Evolutionary conservation across 352 stramenopile genomes (phyloP), one percentile per base, ranked within the genome.

Genomic region (Nothophytophthora sp.): DNA sequence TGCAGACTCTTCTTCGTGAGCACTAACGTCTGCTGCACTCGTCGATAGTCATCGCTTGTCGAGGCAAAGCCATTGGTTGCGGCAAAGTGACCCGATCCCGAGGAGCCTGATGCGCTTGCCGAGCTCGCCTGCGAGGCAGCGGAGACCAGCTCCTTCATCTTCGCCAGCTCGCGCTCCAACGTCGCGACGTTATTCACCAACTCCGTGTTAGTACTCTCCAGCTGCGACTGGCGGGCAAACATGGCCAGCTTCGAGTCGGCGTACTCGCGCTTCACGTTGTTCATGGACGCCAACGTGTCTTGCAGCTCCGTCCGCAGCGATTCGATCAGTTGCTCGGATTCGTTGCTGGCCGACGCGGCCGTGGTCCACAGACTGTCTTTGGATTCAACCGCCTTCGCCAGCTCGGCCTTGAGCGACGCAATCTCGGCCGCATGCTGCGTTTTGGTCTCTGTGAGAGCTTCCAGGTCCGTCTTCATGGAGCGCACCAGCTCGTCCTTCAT

Each of bases 171-270:
- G 15, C 71, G 65, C 53, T 89, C 77, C 37, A 92, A 46, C 37
- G 60, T 67, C 20, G 84, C 84, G 15, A 95, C 76, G 34, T 60
- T 80, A 15, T 71, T 83, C 12, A 74, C 78, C 18, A 95, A 61
- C 54, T 91, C 77, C 1, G 72, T 72, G 47, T 92, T 95, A 1
- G 76, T 80, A 36, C 67, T 86, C 54, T 95, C 84, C 28, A 95
- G 62, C 40, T 86, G 73, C 24, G 73, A 76, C 58, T 95, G 84
- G 9, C 81, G 78, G 19, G 71, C 64, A 42, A 81, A 92, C 77
- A 90, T 90, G 6, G 70, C 65, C 25, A 70, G 55, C 50, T 91
- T 92, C 3, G 78, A 60, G 23, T 88, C 75, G 2, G 64, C 63
- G 20, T 86, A 65, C 51, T 92, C 81, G 8, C 67, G 73, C 56